Evolutionary conservation across 148 eudicot genomes (phyloP).

Genomic region (Mesembryanthemum crystallinum): DNA sequence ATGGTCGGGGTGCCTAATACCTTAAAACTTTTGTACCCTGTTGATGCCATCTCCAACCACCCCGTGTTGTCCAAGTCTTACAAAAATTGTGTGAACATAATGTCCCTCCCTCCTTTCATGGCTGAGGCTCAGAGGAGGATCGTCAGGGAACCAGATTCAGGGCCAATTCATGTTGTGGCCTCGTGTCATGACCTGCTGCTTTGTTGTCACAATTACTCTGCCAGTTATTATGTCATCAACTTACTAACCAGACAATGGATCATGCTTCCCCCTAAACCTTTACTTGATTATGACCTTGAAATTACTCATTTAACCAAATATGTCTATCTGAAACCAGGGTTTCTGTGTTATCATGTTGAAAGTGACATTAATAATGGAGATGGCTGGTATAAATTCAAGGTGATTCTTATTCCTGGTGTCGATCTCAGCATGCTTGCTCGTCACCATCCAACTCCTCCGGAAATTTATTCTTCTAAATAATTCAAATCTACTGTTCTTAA

Average conservation of each 20-base stretch:
- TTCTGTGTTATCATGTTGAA: conserved; percentile 5
- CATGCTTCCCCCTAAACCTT: not conserved
- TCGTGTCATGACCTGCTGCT: conserved; percentile 15
- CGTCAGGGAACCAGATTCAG: not conserved
- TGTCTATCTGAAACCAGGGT: not conserved
- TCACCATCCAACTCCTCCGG: not conserved
- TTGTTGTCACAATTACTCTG: not conserved
- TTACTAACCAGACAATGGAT: conserved; percentile 18
- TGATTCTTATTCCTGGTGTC: not conserved
- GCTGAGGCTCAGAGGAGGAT: not conserved
- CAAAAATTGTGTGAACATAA: not conserved
- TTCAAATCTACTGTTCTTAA: conserved; percentile 4
- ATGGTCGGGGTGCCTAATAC: not conserved
- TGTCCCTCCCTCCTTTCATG: not conserved
- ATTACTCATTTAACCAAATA: not conserved
- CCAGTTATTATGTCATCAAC: conserved; percentile 14
- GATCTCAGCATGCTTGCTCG: no score
- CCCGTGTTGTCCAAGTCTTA: not conserved
- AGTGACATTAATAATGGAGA: conserved; percentile 8
- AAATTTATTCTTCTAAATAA: not conserved
- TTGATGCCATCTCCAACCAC: conserved; percentile 14
- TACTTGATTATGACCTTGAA: no score
- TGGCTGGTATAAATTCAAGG: conserved; percentile 18
- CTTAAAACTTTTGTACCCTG: not conserved
- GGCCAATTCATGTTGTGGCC: not conserved